Percentiles rank a stretch among this genome's conserved stretches.
phyloP scores from a whole-genome alignment of 345 rosid species.

The Crucihimalaya himalaica region DNA sequence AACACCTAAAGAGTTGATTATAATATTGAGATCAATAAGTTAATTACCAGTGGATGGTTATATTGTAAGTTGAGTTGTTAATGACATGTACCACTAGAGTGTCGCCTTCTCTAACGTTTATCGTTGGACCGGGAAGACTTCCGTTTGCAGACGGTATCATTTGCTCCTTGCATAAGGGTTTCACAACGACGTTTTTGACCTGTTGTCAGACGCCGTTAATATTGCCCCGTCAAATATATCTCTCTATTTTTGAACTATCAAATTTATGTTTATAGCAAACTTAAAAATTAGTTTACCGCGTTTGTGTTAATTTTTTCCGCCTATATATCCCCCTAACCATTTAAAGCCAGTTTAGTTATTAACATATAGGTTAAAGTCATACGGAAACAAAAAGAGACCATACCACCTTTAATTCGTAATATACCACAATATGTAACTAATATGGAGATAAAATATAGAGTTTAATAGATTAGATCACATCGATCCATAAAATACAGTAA shows the following conservation, averaged over 20 bases:
- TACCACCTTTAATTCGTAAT: not conserved
- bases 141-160: slow-evolving; percentile 70
- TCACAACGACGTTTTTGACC: slow-evolving; percentile 58
- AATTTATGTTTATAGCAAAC: not conserved
- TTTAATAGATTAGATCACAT: not conserved
- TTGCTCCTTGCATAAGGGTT: slow-evolving; percentile 55
- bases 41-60: slow-evolving; percentile 79
- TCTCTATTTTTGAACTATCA: not conserved
- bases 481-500: not conserved
- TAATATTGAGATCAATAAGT: not conserved
- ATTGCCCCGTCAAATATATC: not conserved
- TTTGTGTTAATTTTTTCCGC: not conserved
- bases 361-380: not conserved
- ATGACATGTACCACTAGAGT: slow-evolving; percentile 65
- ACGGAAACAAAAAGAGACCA: not conserved
- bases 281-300: not conserved
- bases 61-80: slow-evolving; percentile 72
- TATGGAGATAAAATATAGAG: not conserved
- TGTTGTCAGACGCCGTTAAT: slow-evolving; percentile 26
- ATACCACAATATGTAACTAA: not conserved
- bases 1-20: not conserved
- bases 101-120: slow-evolving; percentile 73
- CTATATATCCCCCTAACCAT: not conserved
- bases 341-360: not conserved
- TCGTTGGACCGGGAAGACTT: slow-evolving; percentile 69